Percentiles rank a stretch among this genome's conserved stretches.
phyloP scores from a whole-genome alignment of 2,329 filamentous ascomycete genomes.

The Penicillium sp. region DNA sequence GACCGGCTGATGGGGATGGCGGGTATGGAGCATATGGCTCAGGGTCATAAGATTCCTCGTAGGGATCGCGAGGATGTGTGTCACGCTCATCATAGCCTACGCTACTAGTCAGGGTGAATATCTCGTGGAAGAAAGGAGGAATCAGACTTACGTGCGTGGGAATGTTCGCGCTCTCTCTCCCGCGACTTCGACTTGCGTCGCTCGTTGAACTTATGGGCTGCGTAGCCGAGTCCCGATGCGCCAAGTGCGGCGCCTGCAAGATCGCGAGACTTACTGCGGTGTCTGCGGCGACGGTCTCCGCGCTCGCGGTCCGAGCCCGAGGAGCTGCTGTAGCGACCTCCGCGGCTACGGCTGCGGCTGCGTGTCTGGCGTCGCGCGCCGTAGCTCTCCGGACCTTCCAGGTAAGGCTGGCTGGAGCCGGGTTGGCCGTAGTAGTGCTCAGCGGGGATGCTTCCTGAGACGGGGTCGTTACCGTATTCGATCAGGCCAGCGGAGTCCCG shows the following conservation, averaged over 20 bases:
- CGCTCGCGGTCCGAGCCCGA: slow-evolving; percentile 42
- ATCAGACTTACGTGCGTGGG: slow-evolving; percentile 50
- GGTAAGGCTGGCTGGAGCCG: slow-evolving; percentile 35
- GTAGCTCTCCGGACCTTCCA: slow-evolving; percentile 46
- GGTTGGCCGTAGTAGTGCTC: slow-evolving; percentile 50
- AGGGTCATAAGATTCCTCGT: slow-evolving; percentile 45
- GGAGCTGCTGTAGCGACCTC: slow-evolving; percentile 36
- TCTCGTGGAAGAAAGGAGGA: slow-evolving; percentile 4
- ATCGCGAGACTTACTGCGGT: slow-evolving; percentile 44
- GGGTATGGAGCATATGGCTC: slow-evolving; percentile 33
- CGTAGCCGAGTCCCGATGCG: slow-evolving; percentile 59
- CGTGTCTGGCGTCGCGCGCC: slow-evolving; percentile 51
- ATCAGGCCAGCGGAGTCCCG: slow-evolving; percentile 56
- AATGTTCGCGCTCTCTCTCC: slow-evolving; percentile 54
- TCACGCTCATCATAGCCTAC: slow-evolving; percentile 27
- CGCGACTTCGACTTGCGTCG: slow-evolving; percentile 54
- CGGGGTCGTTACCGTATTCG: slow-evolving; percentile 65
- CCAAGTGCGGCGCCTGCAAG: slow-evolving; percentile 59
- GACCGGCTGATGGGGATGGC: slow-evolving; percentile 37
- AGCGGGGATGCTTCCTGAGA: slow-evolving; percentile 56
- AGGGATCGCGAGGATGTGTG: slow-evolving; percentile 32
- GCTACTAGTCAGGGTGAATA: slow-evolving; percentile 17
- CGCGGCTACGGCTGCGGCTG: slow-evolving; percentile 46
- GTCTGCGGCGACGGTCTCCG: slow-evolving; percentile 35
- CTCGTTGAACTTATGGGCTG: slow-evolving; percentile 60